These are phyloP conservation scores for Collybiopsis confluens DNA, from an alignment of 768 basidiomycete genomes.

Conservation along the genomic window DNA sequence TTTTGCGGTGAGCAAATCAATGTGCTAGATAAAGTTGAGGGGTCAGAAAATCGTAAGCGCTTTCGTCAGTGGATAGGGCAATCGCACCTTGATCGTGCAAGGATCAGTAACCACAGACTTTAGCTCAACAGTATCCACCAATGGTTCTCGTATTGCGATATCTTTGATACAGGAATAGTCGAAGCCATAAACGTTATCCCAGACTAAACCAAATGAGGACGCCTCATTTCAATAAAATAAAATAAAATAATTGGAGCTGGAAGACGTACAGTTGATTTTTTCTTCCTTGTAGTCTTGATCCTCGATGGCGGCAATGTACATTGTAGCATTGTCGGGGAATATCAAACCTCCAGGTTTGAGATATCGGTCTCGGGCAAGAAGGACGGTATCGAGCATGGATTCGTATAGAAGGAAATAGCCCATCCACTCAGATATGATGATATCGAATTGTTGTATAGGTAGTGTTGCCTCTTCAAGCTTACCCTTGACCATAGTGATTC, in stretches of 20 bases:
- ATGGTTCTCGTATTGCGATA: constrained; percentile 91
- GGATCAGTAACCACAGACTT: constrained; percentile 95
- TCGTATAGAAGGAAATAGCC: constrained; percentile 99
- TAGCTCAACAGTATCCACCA: constrained; percentile 98
- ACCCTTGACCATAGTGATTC: constrained; percentile 93
- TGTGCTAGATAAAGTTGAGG: constrained; percentile 56
- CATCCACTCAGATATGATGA: constrained; percentile 99
- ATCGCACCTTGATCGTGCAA: constrained; percentile 74
- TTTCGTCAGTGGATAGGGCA: background rate
- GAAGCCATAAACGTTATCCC: constrained; percentile 99
- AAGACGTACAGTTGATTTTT: constrained; percentile 96
- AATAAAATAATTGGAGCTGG: too few relatives aligned
- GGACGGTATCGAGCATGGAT: constrained; percentile 98
- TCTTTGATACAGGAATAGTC: constrained; percentile 99
- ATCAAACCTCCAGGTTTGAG: constrained; percentile 87
- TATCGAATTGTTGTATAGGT: constrained; percentile 90
- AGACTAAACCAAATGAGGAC: constrained; percentile 54
- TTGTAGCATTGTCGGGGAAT: constrained; percentile 91
- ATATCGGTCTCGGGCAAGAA: constrained; percentile 95
- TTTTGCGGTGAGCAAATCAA: constrained; percentile 85
- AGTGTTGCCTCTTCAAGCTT: constrained; percentile 93
- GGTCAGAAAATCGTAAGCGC: background rate
- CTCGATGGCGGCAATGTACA: constrained; percentile 96
- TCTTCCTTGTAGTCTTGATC: constrained; percentile 99
- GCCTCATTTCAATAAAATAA: background rate